Evolutionary conservation across 495 filamentous ascomycete species (phyloP).

Genomic region (Penicillium cataractarum): DNA sequence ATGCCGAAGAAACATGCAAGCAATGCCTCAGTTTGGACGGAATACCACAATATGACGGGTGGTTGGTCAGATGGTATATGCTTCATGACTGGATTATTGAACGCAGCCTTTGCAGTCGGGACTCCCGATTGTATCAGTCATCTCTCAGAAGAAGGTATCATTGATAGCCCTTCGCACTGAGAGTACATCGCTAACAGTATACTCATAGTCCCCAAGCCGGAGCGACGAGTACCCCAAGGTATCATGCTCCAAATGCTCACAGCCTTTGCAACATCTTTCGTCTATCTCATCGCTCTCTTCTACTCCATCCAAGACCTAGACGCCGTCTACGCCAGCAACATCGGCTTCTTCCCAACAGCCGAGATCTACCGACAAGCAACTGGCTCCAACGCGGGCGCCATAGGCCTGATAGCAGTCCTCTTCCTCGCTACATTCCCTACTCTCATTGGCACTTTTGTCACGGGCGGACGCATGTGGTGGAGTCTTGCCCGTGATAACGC

Average conservation of each 20-base stretch:
- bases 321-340: slow-evolving; percentile 53
- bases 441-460: slow-evolving; percentile 65
- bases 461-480: slow-evolving; percentile 76
- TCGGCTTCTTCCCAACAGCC: slow-evolving; percentile 68
- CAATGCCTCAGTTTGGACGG: slow-evolving; percentile 61
- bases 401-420: slow-evolving; percentile 59
- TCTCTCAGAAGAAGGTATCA: slow-evolving; percentile 67
- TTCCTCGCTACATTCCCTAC: slow-evolving; percentile 62
- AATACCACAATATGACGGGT: slow-evolving; percentile 66
- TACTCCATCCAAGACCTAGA: slow-evolving; percentile 70
- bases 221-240: slow-evolving; percentile 39
- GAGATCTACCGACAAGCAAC: slow-evolving; percentile 78
- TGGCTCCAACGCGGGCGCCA: slow-evolving; percentile 53
- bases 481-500: slow-evolving; percentile 72
- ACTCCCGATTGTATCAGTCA: slow-evolving; percentile 73
- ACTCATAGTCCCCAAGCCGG: slow-evolving; percentile 27
- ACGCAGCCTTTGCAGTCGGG: slow-evolving; percentile 77
- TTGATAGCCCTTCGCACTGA: not conserved
- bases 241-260: slow-evolving; percentile 61
- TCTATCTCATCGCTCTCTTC: slow-evolving; percentile 43
- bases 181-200: not conserved
- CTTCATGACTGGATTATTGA: slow-evolving; percentile 73
- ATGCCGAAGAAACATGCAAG: slow-evolving; percentile 67
- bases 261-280: slow-evolving; percentile 56
- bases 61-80: slow-evolving; percentile 67